These are phyloP conservation scores for Volutella citrinella DNA, from an alignment of 2,329 filamentous ascomycete species.

Conservation along the genomic window DNA sequence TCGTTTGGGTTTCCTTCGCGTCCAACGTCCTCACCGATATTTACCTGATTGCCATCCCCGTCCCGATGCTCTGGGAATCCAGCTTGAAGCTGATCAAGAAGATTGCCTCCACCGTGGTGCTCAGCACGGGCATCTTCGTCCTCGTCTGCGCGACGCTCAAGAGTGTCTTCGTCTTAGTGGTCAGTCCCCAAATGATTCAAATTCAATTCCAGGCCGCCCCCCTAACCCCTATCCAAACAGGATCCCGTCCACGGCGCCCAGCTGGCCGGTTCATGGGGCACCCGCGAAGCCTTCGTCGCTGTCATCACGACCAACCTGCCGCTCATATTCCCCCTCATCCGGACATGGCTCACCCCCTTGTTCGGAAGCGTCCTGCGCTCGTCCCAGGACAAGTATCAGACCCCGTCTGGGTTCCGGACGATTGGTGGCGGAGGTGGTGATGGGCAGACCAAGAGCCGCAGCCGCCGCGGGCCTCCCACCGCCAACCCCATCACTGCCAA, in stretches of 20 bases:
- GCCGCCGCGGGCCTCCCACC: slow-evolving; percentile 29
- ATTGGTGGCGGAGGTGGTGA: slow-evolving; percentile 35
- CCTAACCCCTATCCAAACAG: slow-evolving; percentile 15
- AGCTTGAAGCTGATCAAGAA: slow-evolving; percentile 33
- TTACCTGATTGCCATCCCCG: slow-evolving; percentile 55
- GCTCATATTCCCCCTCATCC: slow-evolving; percentile 42
- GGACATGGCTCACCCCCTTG: slow-evolving; percentile 34
- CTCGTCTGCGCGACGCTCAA: slow-evolving; percentile 35
- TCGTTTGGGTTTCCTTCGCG: slow-evolving; percentile 48
- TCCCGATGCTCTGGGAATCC: slow-evolving; percentile 45
- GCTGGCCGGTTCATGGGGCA: slow-evolving; percentile 36
- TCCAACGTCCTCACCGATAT: slow-evolving; percentile 54
- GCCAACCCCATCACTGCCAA: slow-evolving; percentile 33
- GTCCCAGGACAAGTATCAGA: slow-evolving; percentile 32
- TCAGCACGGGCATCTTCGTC: slow-evolving; percentile 39
- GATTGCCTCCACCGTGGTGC: slow-evolving; percentile 33
- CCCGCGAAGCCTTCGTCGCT: slow-evolving; percentile 40
- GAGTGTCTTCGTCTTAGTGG: slow-evolving; percentile 34
- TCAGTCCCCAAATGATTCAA: too few species aligned
- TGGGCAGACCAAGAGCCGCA: slow-evolving; percentile 23
- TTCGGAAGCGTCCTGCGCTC: slow-evolving; percentile 30
- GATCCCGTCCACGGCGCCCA: slow-evolving; percentile 36
- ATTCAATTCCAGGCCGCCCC: background rate
- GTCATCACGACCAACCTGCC: slow-evolving; percentile 39
- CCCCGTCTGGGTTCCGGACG: slow-evolving; percentile 36